Conservation (phyloP, 2,329 filamentous ascomycete genomes). For the Domatiomyces globalis region DNA sequence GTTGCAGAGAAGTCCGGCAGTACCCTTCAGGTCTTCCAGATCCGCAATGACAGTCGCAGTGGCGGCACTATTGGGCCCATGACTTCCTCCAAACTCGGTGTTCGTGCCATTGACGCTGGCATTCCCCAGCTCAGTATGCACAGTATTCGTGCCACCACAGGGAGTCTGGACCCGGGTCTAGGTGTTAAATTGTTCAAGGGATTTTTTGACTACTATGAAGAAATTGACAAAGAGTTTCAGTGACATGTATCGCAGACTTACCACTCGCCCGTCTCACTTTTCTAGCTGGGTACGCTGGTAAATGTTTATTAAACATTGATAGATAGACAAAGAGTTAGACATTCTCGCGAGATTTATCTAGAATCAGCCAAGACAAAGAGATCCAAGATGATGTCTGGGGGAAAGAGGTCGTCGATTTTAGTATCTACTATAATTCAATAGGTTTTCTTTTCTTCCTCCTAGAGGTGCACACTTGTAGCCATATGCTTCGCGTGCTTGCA, state of each 20-base stretch:
- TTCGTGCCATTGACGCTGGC: conserved; percentile 72
- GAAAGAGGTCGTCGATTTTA: neutral
- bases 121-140: conserved; percentile 93
- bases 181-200: conserved; percentile 80
- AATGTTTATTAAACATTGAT: neutral
- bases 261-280: too few relatives aligned
- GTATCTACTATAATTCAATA: neutral
- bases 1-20: conserved; percentile 61
- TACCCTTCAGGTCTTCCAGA: conserved; percentile 78
- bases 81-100: conserved; percentile 65
- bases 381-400: neutral
- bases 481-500: too few relatives aligned
- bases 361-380: neutral
- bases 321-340: neutral
- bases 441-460: neutral
- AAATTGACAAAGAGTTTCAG: conserved; percentile 67
- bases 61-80: conserved; percentile 94
- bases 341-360: neutral
- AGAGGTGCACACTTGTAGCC: too few relatives aligned
- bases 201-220: conserved; percentile 75
- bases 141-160: conserved; percentile 76
- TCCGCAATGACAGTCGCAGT: conserved; percentile 76
- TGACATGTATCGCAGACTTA: conserved; percentile 9
- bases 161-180: conserved; percentile 69
- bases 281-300: too few relatives aligned